These are phyloP conservation scores for Phanerochaete sordida DNA, from an alignment of 768 basidiomycete species.

Conservation along the genomic window DNA sequence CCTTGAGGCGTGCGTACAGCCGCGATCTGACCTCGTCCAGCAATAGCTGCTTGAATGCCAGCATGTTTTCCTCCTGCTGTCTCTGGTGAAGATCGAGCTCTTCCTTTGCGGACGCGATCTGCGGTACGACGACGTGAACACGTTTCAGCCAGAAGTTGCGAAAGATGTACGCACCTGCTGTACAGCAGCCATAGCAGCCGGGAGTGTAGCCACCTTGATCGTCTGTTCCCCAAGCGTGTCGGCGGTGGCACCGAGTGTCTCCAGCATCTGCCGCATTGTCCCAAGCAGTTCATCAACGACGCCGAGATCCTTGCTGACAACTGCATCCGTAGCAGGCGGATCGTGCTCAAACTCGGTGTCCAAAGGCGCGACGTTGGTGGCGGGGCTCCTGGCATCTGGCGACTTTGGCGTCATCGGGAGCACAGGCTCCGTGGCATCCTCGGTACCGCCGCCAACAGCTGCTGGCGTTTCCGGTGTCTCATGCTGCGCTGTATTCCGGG, in stretches of 20 bases:
- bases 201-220: constrained; percentile 38
- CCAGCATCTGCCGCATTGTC: constrained; percentile 43
- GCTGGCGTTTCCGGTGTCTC: neutral
- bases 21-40: constrained; percentile 23
- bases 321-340: neutral
- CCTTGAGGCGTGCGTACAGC: constrained; percentile 40
- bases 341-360: neutral
- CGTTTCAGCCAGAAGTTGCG: constrained; percentile 11
- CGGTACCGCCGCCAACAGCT: neutral
- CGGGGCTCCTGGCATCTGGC: constrained; percentile 1
- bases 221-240: constrained; percentile 45
- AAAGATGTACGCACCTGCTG: constrained; percentile 35
- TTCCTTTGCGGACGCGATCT: constrained; percentile 39
- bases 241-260: constrained; percentile 38
- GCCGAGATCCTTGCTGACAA: neutral
- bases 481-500: neutral
- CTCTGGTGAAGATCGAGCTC: constrained; percentile 37
- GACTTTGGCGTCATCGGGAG: constrained; percentile 6
- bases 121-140: neutral
- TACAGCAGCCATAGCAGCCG: constrained; percentile 40
- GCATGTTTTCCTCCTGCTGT: constrained; percentile 36
- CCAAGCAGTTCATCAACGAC: constrained; percentile 39
- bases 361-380: neutral
- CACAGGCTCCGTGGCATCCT: neutral
- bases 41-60: constrained; percentile 31